These are phyloP conservation scores for Candida golubevii DNA, from an alignment of 805 yeast genomes.

Conservation along the genomic window DNA sequence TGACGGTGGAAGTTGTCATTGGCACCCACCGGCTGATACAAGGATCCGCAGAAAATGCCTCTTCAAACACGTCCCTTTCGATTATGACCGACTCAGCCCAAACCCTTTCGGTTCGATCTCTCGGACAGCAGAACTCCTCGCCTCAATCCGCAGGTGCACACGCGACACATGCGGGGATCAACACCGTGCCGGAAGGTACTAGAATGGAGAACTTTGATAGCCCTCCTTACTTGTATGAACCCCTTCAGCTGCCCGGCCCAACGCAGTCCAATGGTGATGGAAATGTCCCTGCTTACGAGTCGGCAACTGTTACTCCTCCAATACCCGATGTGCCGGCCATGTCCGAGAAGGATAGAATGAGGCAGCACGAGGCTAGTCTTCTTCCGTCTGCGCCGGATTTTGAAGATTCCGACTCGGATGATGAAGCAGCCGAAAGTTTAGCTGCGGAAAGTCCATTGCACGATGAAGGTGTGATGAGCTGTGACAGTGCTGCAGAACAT, in stretches of 20 bases:
- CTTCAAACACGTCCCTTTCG: background rate
- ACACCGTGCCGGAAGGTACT: slow-evolving; percentile 8
- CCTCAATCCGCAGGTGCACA: background rate
- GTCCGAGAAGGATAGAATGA: slow-evolving; percentile 56
- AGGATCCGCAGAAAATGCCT: background rate
- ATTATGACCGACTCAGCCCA: background rate
- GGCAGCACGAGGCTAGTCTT: slow-evolving; percentile 52
- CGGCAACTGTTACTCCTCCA: slow-evolving; percentile 10
- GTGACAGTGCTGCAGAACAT: too few relatives aligned
- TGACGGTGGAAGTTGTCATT: slow-evolving; percentile 72
- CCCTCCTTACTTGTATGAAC: slow-evolving; percentile 25
- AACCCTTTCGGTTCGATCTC: background rate
- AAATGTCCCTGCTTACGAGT: slow-evolving; percentile 25
- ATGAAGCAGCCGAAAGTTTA: background rate
- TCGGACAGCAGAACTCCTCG: background rate
- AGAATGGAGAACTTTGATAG: slow-evolving; percentile 20
- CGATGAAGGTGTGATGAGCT: too few relatives aligned
- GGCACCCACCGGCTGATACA: slow-evolving; percentile 64
- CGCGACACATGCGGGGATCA: background rate
- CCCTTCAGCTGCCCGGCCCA: slow-evolving; percentile 3
- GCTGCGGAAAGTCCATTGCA: background rate
- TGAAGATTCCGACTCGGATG: slow-evolving; percentile 20
- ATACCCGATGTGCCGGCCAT: slow-evolving; percentile 18
- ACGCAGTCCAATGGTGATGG: background rate
- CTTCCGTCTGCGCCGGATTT: slow-evolving; percentile 54